Conservation (phyloP, 331 rosid genomes). For the Dryas integrifolia region DNA sequence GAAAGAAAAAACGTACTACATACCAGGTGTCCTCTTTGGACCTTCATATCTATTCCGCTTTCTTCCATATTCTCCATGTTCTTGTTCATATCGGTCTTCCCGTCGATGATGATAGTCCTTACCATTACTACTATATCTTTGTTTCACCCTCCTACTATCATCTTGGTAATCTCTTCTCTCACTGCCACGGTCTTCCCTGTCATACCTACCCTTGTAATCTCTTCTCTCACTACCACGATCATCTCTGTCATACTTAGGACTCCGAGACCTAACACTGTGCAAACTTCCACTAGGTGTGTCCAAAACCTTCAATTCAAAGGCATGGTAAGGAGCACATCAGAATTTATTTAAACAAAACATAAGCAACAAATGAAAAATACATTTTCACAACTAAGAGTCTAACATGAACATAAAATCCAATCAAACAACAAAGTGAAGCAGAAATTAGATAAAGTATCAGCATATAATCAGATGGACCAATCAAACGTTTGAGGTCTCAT, state of each 20-base stretch:
- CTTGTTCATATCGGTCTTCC: conserved; percentile 60
- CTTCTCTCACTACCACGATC: conserved; percentile 42
- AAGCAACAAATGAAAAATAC: background rate
- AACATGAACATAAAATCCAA: background rate
- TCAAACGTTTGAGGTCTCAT: background rate
- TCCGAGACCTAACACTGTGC: conserved; percentile 29
- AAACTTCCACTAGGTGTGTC: conserved; percentile 42
- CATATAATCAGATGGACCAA: background rate
- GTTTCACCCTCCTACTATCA: conserved; percentile 46
- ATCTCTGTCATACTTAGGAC: conserved; percentile 44
- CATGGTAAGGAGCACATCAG: conserved; percentile 23
- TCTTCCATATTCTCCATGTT: conserved; percentile 43
- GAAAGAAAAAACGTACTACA: conserved; percentile 8
- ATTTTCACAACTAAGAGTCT: background rate
- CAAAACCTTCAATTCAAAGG: conserved; percentile 45
- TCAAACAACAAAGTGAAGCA: background rate
- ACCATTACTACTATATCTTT: conserved; percentile 37
- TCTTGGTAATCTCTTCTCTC: conserved; percentile 55
- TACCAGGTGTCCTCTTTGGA: conserved; percentile 81
- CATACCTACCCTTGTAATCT: conserved; percentile 33
- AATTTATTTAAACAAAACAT: conserved; percentile 16
- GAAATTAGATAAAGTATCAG: background rate
- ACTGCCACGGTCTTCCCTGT: conserved; percentile 44
- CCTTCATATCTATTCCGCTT: conserved; percentile 67
- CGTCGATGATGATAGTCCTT: conserved; percentile 52